Evolutionary conservation across 2,329 filamentous ascomycete genomes (phyloP), one percentile per base, ranked within the genome.

Genomic region (Aspergillus fijiensis): DNA sequence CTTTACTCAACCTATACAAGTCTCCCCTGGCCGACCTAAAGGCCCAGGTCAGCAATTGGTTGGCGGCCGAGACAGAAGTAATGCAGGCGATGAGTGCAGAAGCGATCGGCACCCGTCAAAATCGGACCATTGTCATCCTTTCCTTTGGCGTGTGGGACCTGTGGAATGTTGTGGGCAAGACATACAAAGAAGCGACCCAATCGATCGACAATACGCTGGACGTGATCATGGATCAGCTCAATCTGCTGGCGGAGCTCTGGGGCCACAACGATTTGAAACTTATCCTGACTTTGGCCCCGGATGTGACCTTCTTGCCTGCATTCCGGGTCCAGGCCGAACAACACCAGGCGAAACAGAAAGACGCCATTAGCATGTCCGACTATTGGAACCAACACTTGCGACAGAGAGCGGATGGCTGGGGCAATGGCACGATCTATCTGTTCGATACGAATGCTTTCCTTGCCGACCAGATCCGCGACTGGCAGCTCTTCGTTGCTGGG

Each of bases 141-240:
- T 74, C 73, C 16, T 78, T 78, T 63, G 74, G 74, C 5, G 58
- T 77, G 11, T 77, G 73, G 75, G 76, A 78, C 58, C 51, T 78
- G 51, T 78, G 74, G 75, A 72, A 72, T 39, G 59, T 74, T 55
- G 60, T 73, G 31, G 66, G 61, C 29, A 66, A 67, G 61, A 65
- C 70, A 52, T 64, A 71, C 58, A 63, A 69, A 11, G 57, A 60
- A 11, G 73, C 72, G 2, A 62, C 63, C 14, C 49, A 60, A 21
- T 71, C 72, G 1, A 61, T 73, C 42, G 66, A 69, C 16, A 70
- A 70, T 25, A 75, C 70, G 39, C 65, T 77, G 51, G 63, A 69
- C 39, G 69, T 67, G 51, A 62, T 79, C 14, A 74, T 76, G 63
- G 65, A 69, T 16, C 67, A 74, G 54, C 60, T 77, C 16, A 67